Percentiles rank a stretch among this genome's conserved stretches.
Evolutionary conservation across 163 green algal genomes (phyloP).

Genomic region (Prototheca wickerhamii): DNA sequence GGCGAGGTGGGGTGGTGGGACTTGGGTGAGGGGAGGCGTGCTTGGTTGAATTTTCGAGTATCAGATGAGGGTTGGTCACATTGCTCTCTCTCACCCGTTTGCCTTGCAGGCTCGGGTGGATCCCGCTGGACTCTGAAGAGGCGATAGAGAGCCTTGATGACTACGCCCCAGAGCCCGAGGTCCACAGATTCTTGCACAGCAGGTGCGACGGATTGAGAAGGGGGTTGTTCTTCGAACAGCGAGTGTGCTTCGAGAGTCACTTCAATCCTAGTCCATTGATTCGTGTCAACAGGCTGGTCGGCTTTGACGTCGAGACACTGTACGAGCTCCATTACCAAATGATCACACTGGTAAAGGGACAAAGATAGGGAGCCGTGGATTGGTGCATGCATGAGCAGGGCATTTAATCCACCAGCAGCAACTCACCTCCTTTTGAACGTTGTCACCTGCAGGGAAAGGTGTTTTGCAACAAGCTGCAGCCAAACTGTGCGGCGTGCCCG

Average conservation of each 20-base stretch:
- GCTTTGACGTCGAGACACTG: neutral
- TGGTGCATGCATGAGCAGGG: no score
- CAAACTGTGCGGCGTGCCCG: conserved; percentile 68
- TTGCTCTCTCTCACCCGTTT: neutral
- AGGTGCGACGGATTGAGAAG: conserved; percentile 2
- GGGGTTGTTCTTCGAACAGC: no score
- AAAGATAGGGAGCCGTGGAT: no score
- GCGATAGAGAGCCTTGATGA: conserved; percentile 62
- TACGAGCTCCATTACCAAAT: conserved; percentile 90
- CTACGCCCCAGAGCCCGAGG: conserved; percentile 67
- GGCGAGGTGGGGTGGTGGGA: conserved; percentile 24
- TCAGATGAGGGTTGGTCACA: neutral
- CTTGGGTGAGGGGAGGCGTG: neutral
- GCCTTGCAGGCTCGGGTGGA: conserved; percentile 40
- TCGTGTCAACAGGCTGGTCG: neutral
- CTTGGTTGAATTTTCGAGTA: neutral
- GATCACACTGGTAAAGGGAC: conserved; percentile 86
- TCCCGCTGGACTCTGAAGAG: conserved; percentile 51
- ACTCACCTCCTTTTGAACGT: neutral
- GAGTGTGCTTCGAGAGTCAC: no score
- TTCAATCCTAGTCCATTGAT: no score
- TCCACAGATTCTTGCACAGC: conserved; percentile 48
- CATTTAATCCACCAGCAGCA: conserved; percentile 9
- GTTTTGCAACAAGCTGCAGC: conserved; percentile 64
- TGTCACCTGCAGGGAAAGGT: conserved; percentile 30